Conservation (phyloP, 805 yeast genomes). For the Crinitomyces ghanaensis region DNA sequence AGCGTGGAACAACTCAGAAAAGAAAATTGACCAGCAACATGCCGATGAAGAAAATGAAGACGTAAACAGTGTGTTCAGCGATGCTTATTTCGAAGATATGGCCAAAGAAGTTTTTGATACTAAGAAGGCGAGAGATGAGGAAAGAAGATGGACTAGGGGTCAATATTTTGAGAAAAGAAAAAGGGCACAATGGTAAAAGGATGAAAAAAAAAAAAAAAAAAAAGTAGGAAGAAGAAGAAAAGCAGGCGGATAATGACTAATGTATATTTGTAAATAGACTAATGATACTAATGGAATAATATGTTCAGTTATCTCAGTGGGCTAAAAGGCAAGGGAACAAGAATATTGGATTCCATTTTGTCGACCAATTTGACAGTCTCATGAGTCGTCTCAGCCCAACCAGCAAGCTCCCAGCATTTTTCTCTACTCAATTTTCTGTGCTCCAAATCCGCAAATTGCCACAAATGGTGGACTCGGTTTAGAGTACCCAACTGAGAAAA, state of each 20-base stretch:
- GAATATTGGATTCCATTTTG: constrained; percentile 28
- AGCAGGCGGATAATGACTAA: no score
- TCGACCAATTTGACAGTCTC: constrained; percentile 31
- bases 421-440: constrained; percentile 31
- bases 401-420: constrained; percentile 33
- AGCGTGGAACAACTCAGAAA: constrained; percentile 1
- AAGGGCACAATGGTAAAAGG: no score
- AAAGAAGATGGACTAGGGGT: no score
- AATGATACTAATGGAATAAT: background rate
- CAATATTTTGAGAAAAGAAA: no score
- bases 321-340: constrained; percentile 31
- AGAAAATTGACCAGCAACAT: constrained; percentile 2
- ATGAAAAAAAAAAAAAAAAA: constrained; percentile 1
- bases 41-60: constrained; percentile 5
- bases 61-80: no score
- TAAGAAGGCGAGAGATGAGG: background rate
- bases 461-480: constrained; percentile 32
- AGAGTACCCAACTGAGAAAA: constrained; percentile 30
- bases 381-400: constrained; percentile 36
- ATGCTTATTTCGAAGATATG: no score
- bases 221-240: constrained; percentile 3
- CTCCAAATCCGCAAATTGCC: constrained; percentile 36
- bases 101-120: background rate
- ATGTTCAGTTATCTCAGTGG: constrained; percentile 23
- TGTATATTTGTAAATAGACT: no score